Conservation (phyloP, 108 stramenopile genomes). For the Cylindrotheca fusiformis region DNA sequence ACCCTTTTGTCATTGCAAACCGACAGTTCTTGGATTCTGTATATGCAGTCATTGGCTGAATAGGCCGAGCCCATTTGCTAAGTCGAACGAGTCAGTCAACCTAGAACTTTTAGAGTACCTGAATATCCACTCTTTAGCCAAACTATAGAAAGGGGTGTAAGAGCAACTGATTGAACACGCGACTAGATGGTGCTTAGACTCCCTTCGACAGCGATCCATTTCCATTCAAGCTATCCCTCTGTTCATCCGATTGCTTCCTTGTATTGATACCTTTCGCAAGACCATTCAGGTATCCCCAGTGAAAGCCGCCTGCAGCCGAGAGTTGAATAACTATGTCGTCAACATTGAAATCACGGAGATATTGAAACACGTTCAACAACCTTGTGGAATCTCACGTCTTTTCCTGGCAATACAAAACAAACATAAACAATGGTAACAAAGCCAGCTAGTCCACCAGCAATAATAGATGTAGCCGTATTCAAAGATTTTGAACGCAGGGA, state of each 20-base stretch:
- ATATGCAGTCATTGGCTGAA: too few species aligned
- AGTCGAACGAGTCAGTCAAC: too few species aligned
- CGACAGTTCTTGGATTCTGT: too few species aligned
- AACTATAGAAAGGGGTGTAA: too few species aligned
- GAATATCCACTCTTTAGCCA: too few species aligned
- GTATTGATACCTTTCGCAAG: neutral
- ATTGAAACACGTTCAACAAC: neutral
- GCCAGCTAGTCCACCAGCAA: neutral
- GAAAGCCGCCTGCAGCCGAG: neutral
- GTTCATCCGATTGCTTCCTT: neutral
- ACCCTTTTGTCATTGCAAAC: too few species aligned
- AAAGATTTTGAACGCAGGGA: neutral
- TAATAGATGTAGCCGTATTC: neutral
- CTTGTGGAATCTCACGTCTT: neutral
- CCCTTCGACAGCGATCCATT: too few species aligned
- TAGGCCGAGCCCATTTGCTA: too few species aligned
- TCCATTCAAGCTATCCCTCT: neutral
- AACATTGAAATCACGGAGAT: neutral
- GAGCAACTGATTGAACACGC: too few species aligned
- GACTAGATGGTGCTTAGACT: too few species aligned
- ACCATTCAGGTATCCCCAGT: neutral
- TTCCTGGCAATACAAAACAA: neutral
- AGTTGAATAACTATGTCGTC: neutral
- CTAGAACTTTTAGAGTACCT: too few species aligned
- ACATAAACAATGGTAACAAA: neutral